Conservation (phyloP, 768 basidiomycete species). For the Rhodotorula diobovata region DNA sequence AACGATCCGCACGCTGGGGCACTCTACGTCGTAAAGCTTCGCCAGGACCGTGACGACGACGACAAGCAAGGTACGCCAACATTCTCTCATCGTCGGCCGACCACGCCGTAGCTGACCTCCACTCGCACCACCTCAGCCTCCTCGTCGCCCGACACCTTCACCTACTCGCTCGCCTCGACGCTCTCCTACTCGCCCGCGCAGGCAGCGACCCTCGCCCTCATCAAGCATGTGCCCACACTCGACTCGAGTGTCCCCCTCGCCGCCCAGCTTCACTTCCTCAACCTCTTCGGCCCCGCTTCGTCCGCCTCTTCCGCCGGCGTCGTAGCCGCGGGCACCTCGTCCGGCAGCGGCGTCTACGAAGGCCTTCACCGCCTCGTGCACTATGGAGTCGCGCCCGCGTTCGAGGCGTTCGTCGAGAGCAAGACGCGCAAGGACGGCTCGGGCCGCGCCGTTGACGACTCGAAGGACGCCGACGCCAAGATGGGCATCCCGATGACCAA, state of each 20-base stretch:
- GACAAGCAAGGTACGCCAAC: background rate
- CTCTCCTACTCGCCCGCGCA: conserved; percentile 75
- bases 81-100: background rate
- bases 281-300: conserved; percentile 58
- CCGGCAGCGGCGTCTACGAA: conserved; percentile 65
- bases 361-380: conserved; percentile 92
- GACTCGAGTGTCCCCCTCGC: conserved; percentile 76
- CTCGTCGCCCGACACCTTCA: conserved; percentile 21
- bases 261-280: conserved; percentile 82
- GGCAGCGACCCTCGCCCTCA: conserved; percentile 82
- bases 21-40: conserved; percentile 75
- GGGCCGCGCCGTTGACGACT: conserved; percentile 15
- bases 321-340: conserved; percentile 48
- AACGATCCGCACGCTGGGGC: conserved; percentile 64
- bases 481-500: conserved; percentile 92
- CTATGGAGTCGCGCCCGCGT: conserved; percentile 93
- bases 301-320: conserved; percentile 56
- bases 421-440: conserved; percentile 55
- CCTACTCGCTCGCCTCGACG: conserved; percentile 53
- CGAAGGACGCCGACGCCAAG: conserved; percentile 50
- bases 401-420: conserved; percentile 91
- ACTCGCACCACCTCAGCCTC: background rate
- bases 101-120: background rate
- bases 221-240: conserved; percentile 76
- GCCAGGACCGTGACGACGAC: conserved; percentile 61